Percentiles rank a stretch among this genome's conserved stretches.
These are phyloP conservation scores for Actinomucor elegans DNA, from an alignment of 371 early-diverging fungal species.

Conservation along the genomic window DNA sequence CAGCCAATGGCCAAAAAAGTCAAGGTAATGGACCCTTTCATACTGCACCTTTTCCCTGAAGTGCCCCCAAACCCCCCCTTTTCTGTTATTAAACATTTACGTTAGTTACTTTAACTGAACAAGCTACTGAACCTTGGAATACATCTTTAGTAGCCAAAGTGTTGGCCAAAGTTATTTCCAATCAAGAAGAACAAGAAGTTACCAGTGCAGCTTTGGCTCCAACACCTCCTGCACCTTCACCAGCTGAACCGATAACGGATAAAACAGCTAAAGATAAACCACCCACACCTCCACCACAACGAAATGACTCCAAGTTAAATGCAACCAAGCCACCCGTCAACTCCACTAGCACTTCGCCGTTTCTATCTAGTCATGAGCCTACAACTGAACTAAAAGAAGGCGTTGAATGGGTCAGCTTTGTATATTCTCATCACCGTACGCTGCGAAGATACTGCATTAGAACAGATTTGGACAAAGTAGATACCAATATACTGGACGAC, in stretches of 20 bases:
- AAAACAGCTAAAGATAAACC: background rate
- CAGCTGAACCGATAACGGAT: background rate
- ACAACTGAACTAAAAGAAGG: constrained; percentile 44
- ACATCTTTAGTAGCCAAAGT: background rate
- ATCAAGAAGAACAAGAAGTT: too few species aligned
- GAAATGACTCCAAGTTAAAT: background rate
- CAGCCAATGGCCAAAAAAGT: constrained; percentile 1
- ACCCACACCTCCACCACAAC: constrained; percentile 1
- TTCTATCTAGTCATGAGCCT: constrained; percentile 30
- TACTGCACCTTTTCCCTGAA: background rate
- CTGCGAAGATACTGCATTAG: constrained; percentile 68
- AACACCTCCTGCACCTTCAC: background rate
- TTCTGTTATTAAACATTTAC: too few species aligned
- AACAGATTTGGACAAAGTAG: constrained; percentile 73
- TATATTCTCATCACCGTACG: constrained; percentile 58
- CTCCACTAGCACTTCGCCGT: constrained; percentile 2
- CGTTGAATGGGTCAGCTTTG: constrained; percentile 64
- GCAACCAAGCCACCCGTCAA: constrained; percentile 23
- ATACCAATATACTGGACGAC: constrained; percentile 25
- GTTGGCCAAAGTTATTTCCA: constrained; percentile 3
- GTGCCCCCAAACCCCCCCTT: too few species aligned
- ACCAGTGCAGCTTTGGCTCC: too few species aligned
- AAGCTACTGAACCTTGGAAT: constrained; percentile 5
- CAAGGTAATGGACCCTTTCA: background rate
- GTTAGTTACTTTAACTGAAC: too few species aligned